Percentiles rank a stretch among this genome's conserved stretches.
Evolutionary conservation across 495 filamentous ascomycete genomes (phyloP).

Genomic region (Apodospora peruviana): DNA sequence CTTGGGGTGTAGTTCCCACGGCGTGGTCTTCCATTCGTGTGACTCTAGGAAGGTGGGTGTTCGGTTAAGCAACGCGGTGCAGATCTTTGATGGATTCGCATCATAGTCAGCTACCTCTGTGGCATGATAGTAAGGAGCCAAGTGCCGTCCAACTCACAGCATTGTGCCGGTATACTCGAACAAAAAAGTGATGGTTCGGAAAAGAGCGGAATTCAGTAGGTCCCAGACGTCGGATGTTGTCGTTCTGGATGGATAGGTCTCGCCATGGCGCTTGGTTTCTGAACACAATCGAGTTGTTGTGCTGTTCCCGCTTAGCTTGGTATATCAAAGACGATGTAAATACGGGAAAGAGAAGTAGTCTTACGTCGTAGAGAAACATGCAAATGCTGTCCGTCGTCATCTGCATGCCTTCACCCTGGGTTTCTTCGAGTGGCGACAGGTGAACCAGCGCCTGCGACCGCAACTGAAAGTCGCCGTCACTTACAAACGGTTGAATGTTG

Average conservation of each 20-base stretch:
- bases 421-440: constrained; percentile 16
- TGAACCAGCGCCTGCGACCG: constrained; percentile 30
- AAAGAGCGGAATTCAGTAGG: constrained; percentile 35
- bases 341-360: neutral
- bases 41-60: constrained; percentile 36
- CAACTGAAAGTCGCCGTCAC: constrained; percentile 31
- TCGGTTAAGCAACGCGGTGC: constrained; percentile 36
- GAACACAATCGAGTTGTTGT: constrained; percentile 26
- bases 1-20: constrained; percentile 39
- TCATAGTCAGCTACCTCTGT: neutral
- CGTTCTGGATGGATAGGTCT: constrained; percentile 16
- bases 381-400: constrained; percentile 26
- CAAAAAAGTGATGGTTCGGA: constrained; percentile 45
- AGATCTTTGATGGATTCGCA: constrained; percentile 24
- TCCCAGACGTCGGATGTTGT: constrained; percentile 31
- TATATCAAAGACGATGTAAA: constrained; percentile 4
- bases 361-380: constrained; percentile 42
- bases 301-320: constrained; percentile 16
- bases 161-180: constrained; percentile 38
- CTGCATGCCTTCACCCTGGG: constrained; percentile 3
- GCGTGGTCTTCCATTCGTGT: constrained; percentile 38
- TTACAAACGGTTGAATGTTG: constrained; percentile 21
- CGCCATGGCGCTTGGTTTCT: constrained; percentile 25
- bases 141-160: constrained; percentile 23
- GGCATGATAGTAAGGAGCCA: neutral